Evolutionary conservation across 2,329 filamentous ascomycete genomes (phyloP).

Genomic region (Penicillium sp.): DNA sequence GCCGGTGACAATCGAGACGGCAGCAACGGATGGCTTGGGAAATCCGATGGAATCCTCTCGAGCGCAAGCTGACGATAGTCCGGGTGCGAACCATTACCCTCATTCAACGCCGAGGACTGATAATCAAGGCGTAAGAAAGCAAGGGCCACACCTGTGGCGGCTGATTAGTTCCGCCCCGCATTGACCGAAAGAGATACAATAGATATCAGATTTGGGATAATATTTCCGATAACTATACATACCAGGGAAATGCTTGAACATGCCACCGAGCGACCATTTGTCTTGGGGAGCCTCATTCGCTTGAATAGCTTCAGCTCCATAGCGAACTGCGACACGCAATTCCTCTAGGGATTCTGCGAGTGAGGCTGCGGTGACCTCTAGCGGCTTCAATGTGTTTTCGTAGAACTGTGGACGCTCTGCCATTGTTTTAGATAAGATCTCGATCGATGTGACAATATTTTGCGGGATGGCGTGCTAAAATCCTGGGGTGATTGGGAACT

Average conservation of each 20-base stretch:
- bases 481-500: background rate
- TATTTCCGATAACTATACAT: conserved; percentile 5
- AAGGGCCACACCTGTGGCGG: conserved; percentile 34
- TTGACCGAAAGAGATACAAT: background rate
- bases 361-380: conserved; percentile 12
- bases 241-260: conserved; percentile 37
- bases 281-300: conserved; percentile 22
- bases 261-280: conserved; percentile 26
- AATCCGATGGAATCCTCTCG: conserved; percentile 26
- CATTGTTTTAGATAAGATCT: conserved; percentile 13
- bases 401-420: conserved; percentile 24
- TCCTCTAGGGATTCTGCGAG: conserved; percentile 25
- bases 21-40: conserved; percentile 26
- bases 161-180: conserved; percentile 1
- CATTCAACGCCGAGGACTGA: conserved; percentile 30
- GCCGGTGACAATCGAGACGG: conserved; percentile 36
- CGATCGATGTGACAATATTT: background rate
- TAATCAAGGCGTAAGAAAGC: conserved; percentile 40
- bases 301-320: conserved; percentile 29
- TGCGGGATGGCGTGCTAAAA: conserved; percentile 14
- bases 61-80: conserved; percentile 30
- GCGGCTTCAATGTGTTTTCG: conserved; percentile 17
- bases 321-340: conserved; percentile 30
- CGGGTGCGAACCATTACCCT: conserved; percentile 10
- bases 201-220: background rate